phyloP scores from a whole-genome alignment of 176 grass and related monocot species.

The Bolboschoenus planiculmis region DNA sequence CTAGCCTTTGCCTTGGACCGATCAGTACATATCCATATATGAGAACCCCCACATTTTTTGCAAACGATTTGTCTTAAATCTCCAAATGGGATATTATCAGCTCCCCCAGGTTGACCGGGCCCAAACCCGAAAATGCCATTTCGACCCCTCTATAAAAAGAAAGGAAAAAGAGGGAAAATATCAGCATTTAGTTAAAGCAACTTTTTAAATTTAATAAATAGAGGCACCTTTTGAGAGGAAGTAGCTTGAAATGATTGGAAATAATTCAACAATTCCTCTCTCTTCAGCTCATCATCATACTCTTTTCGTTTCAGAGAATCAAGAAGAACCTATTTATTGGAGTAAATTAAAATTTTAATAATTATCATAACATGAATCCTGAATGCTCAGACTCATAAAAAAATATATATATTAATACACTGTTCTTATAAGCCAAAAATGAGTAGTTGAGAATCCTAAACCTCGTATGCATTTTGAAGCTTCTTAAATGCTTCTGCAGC shows the following conservation, averaged over 20 bases:
- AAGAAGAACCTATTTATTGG: slow-evolving; percentile 75
- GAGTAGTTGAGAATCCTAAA: slow-evolving; percentile 21
- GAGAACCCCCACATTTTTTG: slow-evolving; percentile 81
- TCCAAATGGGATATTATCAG: slow-evolving; percentile 54
- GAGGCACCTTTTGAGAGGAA: slow-evolving; percentile 60
- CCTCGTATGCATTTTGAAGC: slow-evolving; percentile 99
- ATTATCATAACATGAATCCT: not conserved
- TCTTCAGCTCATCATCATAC: slow-evolving; percentile 93
- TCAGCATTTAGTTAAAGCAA: slow-evolving; percentile 1
- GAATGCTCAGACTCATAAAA: not conserved
- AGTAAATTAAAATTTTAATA: slow-evolving; percentile 2
- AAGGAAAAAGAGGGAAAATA: slow-evolving; percentile 18
- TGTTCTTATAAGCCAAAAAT: not conserved
- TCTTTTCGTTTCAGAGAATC: slow-evolving; percentile 93
- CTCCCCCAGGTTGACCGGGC: slow-evolving; percentile 74
- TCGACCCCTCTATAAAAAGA: slow-evolving; percentile 57
- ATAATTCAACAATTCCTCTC: slow-evolving; percentile 86
- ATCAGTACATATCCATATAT: slow-evolving; percentile 80
- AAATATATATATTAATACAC: slow-evolving; percentile 1
- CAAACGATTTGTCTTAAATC: slow-evolving; percentile 89
- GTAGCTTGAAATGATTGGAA: slow-evolving; percentile 73
- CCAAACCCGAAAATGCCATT: slow-evolving; percentile 59
- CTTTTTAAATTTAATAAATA: slow-evolving; percentile 19
- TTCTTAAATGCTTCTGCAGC: slow-evolving; percentile 99
- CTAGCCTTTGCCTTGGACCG: slow-evolving; percentile 85